These are phyloP conservation scores for Incumbomyces delicatus DNA, from an alignment of 2,329 filamentous ascomycete genomes.

Conservation along the genomic window DNA sequence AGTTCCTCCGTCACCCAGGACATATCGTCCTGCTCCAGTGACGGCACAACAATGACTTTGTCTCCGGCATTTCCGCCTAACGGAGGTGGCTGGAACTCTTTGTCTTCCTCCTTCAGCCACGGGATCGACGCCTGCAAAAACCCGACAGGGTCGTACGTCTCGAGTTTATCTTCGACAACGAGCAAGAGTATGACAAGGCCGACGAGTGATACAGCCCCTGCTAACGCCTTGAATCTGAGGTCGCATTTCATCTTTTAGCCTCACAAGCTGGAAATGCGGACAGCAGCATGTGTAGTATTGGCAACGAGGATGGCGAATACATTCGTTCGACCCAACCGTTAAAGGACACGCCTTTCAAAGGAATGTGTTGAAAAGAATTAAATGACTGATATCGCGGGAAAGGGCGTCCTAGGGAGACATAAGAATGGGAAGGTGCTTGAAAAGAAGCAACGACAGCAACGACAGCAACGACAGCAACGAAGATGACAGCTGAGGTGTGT, in stretches of 20 bases:
- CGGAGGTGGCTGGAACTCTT: neutral
- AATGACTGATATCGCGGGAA: neutral
- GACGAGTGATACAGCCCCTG: neutral
- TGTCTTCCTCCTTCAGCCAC: slow-evolving; percentile 2
- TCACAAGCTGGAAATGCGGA: neutral
- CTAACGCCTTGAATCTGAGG: slow-evolving; percentile 1
- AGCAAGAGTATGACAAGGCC: slow-evolving; percentile 1
- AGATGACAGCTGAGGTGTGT: no score
- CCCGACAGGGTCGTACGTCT: slow-evolving; percentile 3
- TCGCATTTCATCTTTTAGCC: slow-evolving; percentile 6
- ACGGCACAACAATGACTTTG: slow-evolving; percentile 38
- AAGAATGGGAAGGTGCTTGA: neutral
- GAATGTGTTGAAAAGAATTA: slow-evolving; percentile 2
- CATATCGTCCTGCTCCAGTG: slow-evolving; percentile 33
- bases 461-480: neutral
- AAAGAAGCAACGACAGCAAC: neutral
- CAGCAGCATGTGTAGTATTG: neutral
- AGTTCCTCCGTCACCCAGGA: slow-evolving; percentile 37
- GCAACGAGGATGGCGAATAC: neutral
- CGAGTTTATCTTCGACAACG: slow-evolving; percentile 6
- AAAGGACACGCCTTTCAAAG: neutral
- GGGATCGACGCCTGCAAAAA: slow-evolving; percentile 6
- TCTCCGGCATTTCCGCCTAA: slow-evolving; percentile 16
- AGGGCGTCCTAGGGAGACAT: neutral
- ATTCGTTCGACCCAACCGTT: neutral